phyloP scores from a whole-genome alignment of 495 filamentous ascomycete species.

The Trichodelitschia bisporula region DNA sequence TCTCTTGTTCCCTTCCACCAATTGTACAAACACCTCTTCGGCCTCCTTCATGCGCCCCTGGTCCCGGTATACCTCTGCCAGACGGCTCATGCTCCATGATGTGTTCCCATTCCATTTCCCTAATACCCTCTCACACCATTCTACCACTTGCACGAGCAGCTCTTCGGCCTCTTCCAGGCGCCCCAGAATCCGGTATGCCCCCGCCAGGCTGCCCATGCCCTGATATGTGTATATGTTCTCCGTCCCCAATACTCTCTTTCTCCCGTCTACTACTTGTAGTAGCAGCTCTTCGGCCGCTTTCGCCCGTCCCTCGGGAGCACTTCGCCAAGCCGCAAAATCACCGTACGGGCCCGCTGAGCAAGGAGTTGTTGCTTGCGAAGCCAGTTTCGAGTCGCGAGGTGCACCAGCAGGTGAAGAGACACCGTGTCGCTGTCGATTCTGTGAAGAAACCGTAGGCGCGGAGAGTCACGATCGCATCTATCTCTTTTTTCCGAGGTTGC shows the following conservation, averaged over 20 bases:
- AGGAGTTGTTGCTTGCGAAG: slow-evolving; percentile 8
- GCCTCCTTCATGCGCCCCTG: slow-evolving; percentile 17
- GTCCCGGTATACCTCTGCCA: slow-evolving; percentile 9
- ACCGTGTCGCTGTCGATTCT: not conserved
- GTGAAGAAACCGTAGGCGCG: slow-evolving; percentile 15
- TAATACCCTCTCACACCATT: too few relatives aligned
- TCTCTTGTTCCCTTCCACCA: slow-evolving; percentile 1
- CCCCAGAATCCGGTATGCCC: slow-evolving; percentile 1
- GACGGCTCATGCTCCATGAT: too few relatives aligned
- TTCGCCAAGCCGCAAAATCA: slow-evolving; percentile 1
- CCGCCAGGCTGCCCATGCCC: slow-evolving; percentile 1
- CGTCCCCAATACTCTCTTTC: not conserved
- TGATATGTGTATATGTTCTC: not conserved
- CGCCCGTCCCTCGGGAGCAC: slow-evolving; percentile 3
- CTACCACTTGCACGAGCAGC: slow-evolving; percentile 1
- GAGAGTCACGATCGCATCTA: slow-evolving; percentile 14
- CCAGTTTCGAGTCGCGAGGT: slow-evolving; percentile 15
- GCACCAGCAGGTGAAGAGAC: slow-evolving; percentile 3
- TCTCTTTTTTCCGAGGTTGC: slow-evolving; percentile 6
- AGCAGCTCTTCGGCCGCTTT: slow-evolving; percentile 1
- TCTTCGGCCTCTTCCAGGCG: slow-evolving; percentile 3
- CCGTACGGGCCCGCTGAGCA: not conserved
- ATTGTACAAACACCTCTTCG: slow-evolving; percentile 12
- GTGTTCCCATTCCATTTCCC: too few relatives aligned
- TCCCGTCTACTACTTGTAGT: slow-evolving; percentile 1